Evolutionary conservation across 163 green algal species (phyloP).

Genomic region (Chlorella variabilis): DNA sequence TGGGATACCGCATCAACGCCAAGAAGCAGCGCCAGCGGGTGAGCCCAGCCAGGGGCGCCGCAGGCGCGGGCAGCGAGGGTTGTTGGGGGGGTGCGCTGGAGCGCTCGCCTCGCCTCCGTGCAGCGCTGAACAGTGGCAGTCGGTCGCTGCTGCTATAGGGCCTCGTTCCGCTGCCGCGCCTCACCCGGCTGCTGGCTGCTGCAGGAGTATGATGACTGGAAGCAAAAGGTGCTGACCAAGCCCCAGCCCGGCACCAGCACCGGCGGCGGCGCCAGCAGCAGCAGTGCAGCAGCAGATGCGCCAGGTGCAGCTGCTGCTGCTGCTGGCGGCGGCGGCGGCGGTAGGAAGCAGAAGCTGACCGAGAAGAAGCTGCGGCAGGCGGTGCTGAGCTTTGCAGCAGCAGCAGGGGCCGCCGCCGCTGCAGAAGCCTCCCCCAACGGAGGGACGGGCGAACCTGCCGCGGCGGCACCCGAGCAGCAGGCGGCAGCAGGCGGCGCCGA

Average conservation of each 20-base stretch:
- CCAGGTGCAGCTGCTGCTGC: not conserved
- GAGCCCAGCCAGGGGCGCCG: not conserved
- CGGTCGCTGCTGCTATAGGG: no score
- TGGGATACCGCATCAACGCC: conserved; percentile 10
- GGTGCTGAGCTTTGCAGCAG: conserved; percentile 19
- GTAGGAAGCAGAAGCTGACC: conserved; percentile 3
- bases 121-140: no score
- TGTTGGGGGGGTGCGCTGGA: no score
- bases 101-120: no score
- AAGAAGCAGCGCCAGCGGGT: conserved; percentile 32
- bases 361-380: conserved; percentile 32
- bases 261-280: not conserved
- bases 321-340: not conserved
- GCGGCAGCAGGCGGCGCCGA: not conserved
- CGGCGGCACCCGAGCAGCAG: not conserved
- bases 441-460: no score
- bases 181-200: not conserved
- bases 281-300: no score
- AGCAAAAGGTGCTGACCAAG: conserved; percentile 22
- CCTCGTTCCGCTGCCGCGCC: no score
- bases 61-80: no score
- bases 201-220: conserved; percentile 40
- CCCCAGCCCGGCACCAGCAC: not conserved
- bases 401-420: not conserved
- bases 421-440: no score